Conservation (phyloP, 2,329 filamentous ascomycete species). For the Venturia pyrina region DNA sequence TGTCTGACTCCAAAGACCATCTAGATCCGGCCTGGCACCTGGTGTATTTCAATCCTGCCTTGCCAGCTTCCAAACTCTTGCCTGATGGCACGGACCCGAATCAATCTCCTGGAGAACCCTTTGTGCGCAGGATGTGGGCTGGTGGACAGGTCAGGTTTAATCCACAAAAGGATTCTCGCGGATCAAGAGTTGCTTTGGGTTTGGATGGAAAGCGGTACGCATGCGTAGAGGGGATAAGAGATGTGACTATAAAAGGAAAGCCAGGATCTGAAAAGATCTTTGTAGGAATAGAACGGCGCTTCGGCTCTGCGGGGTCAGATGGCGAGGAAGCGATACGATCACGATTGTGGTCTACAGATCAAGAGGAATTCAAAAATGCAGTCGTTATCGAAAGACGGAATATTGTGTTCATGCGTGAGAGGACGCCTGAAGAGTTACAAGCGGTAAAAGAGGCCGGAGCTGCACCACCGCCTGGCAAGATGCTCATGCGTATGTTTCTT, state of each 20-base stretch:
- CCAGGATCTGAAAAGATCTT: slow-evolving; percentile 47
- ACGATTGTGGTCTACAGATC: slow-evolving; percentile 34
- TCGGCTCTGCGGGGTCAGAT: slow-evolving; percentile 27
- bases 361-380: slow-evolving; percentile 30
- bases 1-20: background rate
- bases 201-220: slow-evolving; percentile 29
- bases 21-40: slow-evolving; percentile 67
- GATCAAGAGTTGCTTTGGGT: slow-evolving; percentile 13
- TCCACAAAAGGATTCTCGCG: slow-evolving; percentile 9
- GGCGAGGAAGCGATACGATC: slow-evolving; percentile 24
- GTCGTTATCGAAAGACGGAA: slow-evolving; percentile 46
- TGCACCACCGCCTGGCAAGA: slow-evolving; percentile 23
- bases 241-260: slow-evolving; percentile 40
- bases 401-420: slow-evolving; percentile 53
- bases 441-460: slow-evolving; percentile 20
- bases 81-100: slow-evolving; percentile 76
- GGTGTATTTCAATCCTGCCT: slow-evolving; percentile 72
- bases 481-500: slow-evolving; percentile 25
- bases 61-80: slow-evolving; percentile 52
- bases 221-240: slow-evolving; percentile 38
- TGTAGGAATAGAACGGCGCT: slow-evolving; percentile 47
- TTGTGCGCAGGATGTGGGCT: slow-evolving; percentile 76
- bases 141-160: slow-evolving; percentile 59
- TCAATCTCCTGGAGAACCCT: slow-evolving; percentile 65
- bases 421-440: slow-evolving; percentile 29